Evolutionary conservation across 805 yeast species (phyloP), one percentile per base, ranked within the genome.

Genomic region (Spathaspora arborariae): DNA sequence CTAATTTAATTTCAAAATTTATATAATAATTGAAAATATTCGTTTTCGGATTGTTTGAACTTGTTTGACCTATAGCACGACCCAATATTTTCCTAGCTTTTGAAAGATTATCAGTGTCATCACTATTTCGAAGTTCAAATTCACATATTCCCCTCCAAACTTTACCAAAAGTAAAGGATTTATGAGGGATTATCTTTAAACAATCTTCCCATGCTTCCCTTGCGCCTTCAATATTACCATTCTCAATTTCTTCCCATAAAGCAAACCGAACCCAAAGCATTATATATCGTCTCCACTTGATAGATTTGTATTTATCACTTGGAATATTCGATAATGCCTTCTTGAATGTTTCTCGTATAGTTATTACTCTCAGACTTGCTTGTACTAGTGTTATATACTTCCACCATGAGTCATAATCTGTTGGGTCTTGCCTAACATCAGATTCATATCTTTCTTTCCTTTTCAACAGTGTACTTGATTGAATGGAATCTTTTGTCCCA

Each of bases 401-500:
- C 92, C 96, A 90, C 97, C 98, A 91, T 0, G 81, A 67, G 56
- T 86, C 94, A 61, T 80, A 82, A 64, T 88, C 87, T 0, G 46
- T 36, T 0, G 88, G 82, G 44, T 78, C 69, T 9, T 57, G 53
- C 5, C 57, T 48, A 11, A 87, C 54, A 18, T 65, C 68, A 2
- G 65, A 60, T 55, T 83, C 82, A 58, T 85, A 88, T 45, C 68
- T 69, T 5, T 70, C 61, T 49, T 73, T 76, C 48, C 96, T 67
- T 55, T 84, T 85, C 2, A 64, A 51, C 15, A 79, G 50, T 0
- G 85, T 69, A 2, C 80, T 77, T 2, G 61, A 55, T 50, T 81
- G 83, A n/a, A 83, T 73, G 0, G 80, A 75, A 11, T 70, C 75
- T 33, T 64, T 63, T 39, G 72, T 72, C 11, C 94, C 94, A 62